These are phyloP conservation scores for sunflower (Helianthus annuus) DNA, from an alignment of 129 eudicot species.

Conservation along the genomic window HanXRQr2.0-SUNRISE NC_035437.2:13510282-13510781, in stretches of 20 bases:
- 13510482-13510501: conserved; percentile 96
- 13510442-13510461: neutral
- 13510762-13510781: conserved; percentile 56
- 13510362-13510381: conserved; percentile 77
- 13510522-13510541: too few species aligned
- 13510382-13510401: conserved; percentile 51
- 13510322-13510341: conserved; percentile 94
- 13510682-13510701: conserved; percentile 74
- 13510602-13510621: too few species aligned
- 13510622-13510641: too few species aligned
- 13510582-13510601: too few species aligned
- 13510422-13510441: neutral
- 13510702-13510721: conserved; percentile 54
- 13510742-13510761: conserved; percentile 39
- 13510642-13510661: too few species aligned
- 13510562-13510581: too few species aligned
- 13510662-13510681: too few species aligned
- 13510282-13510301: too few species aligned
- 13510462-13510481: conserved; percentile 93
- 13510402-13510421: conserved; percentile 18
- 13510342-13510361: conserved; percentile 95
- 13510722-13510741: conserved; percentile 69
- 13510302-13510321: conserved; percentile 69
- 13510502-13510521: too few species aligned
- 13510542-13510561: too few species aligned